Conservation (phyloP, 805 yeast species). For the Tetrapisispora arboricola region DNA sequence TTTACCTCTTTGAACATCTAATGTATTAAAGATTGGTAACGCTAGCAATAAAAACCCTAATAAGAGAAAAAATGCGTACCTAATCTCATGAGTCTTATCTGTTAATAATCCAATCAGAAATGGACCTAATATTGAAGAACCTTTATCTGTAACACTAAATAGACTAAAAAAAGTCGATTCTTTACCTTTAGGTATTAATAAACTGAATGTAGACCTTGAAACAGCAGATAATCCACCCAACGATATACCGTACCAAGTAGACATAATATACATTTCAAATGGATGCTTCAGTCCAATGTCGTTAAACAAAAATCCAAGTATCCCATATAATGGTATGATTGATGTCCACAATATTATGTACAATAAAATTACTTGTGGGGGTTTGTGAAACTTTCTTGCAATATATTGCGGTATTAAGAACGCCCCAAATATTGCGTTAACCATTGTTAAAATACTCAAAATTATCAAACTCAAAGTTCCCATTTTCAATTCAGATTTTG, state of each 20-base stretch:
- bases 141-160: constrained; percentile 71
- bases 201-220: constrained; percentile 55
- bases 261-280: constrained; percentile 59
- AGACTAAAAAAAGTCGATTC: constrained; percentile 70
- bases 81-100: constrained; percentile 61
- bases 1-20: constrained; percentile 56
- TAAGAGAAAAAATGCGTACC: constrained; percentile 61
- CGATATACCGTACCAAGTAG: constrained; percentile 67
- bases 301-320: constrained; percentile 49
- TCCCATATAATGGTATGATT: constrained; percentile 62
- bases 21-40: constrained; percentile 42
- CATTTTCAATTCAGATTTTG: constrained; percentile 62
- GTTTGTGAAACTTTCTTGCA: constrained; percentile 28
- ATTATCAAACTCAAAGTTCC: constrained; percentile 52
- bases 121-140: constrained; percentile 69
- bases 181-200: constrained; percentile 63
- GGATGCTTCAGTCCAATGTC: constrained; percentile 49
- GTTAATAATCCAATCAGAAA: constrained; percentile 60
- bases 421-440: constrained; percentile 62
- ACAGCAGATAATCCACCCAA: constrained; percentile 65
- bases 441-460: constrained; percentile 55
- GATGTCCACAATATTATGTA: constrained; percentile 50
- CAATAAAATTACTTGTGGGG: constrained; percentile 41
- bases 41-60: constrained; percentile 43
- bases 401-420: constrained; percentile 40